Evolutionary conservation across 164 flowering plant species (phyloP), one percentile per base, ranked within the genome.

Genomic region (Macadamia tetraphylla): DNA sequence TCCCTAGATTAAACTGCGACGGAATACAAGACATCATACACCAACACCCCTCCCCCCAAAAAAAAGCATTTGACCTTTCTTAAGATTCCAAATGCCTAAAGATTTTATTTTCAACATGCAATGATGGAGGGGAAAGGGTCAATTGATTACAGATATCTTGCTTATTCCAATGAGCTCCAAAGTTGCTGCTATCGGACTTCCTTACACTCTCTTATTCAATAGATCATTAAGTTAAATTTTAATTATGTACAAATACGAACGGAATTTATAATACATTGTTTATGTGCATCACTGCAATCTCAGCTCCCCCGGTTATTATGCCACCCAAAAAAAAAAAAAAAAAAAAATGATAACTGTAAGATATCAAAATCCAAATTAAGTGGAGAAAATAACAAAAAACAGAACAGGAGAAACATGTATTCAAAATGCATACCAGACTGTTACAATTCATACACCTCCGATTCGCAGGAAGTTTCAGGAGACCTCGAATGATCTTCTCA

Each of bases 371-470:
- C 17, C 57, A 53, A 53, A 53, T 53, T 53, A 53, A 53, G 18
- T 1, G 17, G 14, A 53, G 3, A 53, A 17, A 1, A 53, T 1
- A 46, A 53, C 57, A 17, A 14, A 1, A 13, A 17, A 14, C 15
- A 1, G 15, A 14, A 6, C 3, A 53, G 57, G 17, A 53, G n/a
- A 53, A 4, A 53, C 57, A 6, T 1, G 14, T 17, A 17, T 14
- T 53, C 57, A 30, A 51, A 58, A 46, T 32, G 6, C 85, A 29
- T 83, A 93, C 98, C 93, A 91, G 80, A 72, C 92, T 88, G 69
- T 88, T 88, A 68, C 98, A 93, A 75, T 93, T 93, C 67, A 91
- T 87, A 71, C 98, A 93, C 72, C 85, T 80, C n/a, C 89, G 85
- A 78, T 93, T 93, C 42, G 77, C 87, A 0, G 90, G 84, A 18